phyloP scores from a whole-genome alignment of 2,329 filamentous ascomycete species.

The Sporothrix schenckii region DNA sequence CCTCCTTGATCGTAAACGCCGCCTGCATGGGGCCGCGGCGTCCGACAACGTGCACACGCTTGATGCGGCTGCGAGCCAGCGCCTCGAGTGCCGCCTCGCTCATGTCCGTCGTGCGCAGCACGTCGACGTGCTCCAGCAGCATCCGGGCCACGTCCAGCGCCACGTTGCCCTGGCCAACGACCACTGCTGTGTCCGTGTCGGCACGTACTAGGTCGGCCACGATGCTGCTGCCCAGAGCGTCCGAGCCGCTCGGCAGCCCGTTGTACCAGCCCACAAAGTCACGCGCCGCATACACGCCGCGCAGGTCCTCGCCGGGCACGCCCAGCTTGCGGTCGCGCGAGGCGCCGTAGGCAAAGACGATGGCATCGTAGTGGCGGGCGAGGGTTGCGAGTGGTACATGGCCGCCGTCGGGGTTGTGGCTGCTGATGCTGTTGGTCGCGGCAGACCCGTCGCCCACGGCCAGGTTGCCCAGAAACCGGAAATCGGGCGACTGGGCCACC shows the following conservation, averaged over 20 bases:
- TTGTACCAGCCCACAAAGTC: conserved; percentile 99
- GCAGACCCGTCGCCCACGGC: conserved; percentile 61
- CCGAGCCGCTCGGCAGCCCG: conserved; percentile 78
- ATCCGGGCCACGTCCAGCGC: conserved; percentile 91
- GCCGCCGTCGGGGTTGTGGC: conserved; percentile 47
- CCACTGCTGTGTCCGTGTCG: conserved; percentile 81
- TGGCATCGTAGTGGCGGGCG: conserved; percentile 83
- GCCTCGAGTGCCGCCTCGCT: conserved; percentile 78
- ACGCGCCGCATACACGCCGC: conserved; percentile 81
- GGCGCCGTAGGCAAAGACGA: conserved; percentile 91
- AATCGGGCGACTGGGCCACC: conserved; percentile 77
- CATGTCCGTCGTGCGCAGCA: conserved; percentile 82
- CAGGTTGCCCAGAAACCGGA: conserved; percentile 90
- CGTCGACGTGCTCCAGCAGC: conserved; percentile 73
- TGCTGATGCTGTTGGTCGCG: conserved; percentile 41
- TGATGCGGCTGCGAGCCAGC: conserved; percentile 72
- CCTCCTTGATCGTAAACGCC: conserved; percentile 93
- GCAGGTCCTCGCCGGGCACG: conserved; percentile 77
- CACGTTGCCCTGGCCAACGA: conserved; percentile 95
- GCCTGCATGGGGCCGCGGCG: conserved; percentile 89
- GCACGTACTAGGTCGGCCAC: conserved; percentile 72
- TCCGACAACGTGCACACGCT: conserved; percentile 82
- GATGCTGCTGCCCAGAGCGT: conserved; percentile 5
- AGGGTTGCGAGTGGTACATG: conserved; percentile 68
- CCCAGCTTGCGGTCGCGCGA: conserved; percentile 77